phyloP scores from a whole-genome alignment of 352 stramenopile genomes.

The Phytophthora pisi region DNA sequence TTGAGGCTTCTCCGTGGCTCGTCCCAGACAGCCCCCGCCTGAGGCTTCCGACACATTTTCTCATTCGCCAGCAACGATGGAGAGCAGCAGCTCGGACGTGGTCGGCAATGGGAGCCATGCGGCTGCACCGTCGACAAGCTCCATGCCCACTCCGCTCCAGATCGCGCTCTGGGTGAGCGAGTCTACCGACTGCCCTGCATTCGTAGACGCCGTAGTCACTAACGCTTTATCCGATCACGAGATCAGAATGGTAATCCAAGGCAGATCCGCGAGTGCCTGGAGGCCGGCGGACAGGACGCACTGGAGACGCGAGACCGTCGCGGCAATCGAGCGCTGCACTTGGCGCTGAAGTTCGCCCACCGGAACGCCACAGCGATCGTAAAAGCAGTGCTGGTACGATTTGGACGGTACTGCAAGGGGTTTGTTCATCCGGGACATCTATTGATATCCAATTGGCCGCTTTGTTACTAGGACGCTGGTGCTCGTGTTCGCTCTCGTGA shows the following conservation, averaged over 20 bases:
- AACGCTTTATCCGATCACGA: neutral
- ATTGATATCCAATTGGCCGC: neutral
- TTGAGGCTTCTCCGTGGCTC: slow-evolving; percentile 11
- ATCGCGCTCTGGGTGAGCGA: slow-evolving; percentile 62
- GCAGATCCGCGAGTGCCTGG: slow-evolving; percentile 53
- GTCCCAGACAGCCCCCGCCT: slow-evolving; percentile 23
- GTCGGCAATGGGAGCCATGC: neutral
- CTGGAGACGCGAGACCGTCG: slow-evolving; percentile 58
- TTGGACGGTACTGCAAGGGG: neutral
- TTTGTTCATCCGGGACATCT: too few species aligned
- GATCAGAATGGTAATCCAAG: slow-evolving; percentile 63
- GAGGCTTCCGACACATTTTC: slow-evolving; percentile 6
- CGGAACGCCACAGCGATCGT: slow-evolving; percentile 60
- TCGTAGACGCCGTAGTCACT: neutral
- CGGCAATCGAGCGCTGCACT: slow-evolving; percentile 67
- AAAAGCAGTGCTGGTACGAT: slow-evolving; percentile 55
- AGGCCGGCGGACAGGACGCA: slow-evolving; percentile 25
- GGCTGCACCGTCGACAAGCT: neutral
- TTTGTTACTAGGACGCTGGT: slow-evolving; percentile 46
- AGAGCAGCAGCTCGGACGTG: slow-evolving; percentile 8
- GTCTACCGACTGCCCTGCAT: neutral
- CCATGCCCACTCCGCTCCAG: slow-evolving; percentile 49
- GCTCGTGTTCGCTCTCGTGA: slow-evolving; percentile 71
- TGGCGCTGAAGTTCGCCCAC: slow-evolving; percentile 75
- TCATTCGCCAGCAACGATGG: slow-evolving; percentile 9